phyloP scores from a whole-genome alignment of 176 grass and related monocot genomes.

The Echinochloa phyllopogon region DNA sequence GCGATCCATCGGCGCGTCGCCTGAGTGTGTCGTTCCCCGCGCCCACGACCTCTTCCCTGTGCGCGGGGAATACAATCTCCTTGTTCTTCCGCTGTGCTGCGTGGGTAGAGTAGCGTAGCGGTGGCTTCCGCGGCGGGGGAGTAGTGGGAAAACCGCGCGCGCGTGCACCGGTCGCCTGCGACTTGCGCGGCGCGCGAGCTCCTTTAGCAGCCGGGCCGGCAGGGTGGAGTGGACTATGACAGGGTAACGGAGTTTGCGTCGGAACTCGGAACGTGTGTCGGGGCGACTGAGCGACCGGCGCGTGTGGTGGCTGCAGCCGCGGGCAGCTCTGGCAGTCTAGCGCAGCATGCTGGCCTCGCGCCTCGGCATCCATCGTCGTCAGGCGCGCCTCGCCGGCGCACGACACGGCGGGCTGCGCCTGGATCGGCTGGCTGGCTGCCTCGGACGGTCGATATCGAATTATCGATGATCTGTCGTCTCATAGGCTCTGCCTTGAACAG shows the following conservation, averaged over 20 bases:
- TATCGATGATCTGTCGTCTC: neutral
- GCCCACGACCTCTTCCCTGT: too few relatives aligned
- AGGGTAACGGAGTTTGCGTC: neutral
- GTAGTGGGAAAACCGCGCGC: neutral
- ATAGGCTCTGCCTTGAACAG: neutral
- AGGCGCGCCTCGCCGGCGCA: too few relatives aligned
- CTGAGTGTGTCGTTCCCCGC: neutral
- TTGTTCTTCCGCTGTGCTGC: neutral
- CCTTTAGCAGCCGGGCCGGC: neutral
- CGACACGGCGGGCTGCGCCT: neutral
- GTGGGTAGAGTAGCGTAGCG: neutral
- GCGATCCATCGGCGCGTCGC: slow-evolving; percentile 21
- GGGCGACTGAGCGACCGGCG: neutral
- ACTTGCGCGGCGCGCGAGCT: neutral
- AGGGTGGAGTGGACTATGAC: neutral
- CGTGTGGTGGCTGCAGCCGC: neutral
- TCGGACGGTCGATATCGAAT: neutral
- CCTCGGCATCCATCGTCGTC: too few relatives aligned
- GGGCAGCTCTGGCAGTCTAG: neutral
- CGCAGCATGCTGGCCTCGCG: neutral
- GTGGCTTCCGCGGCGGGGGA: slow-evolving; percentile 10
- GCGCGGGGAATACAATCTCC: neutral
- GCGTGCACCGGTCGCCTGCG: neutral
- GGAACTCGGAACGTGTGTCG: neutral
- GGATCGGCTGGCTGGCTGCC: neutral